Evolutionary conservation across 2,329 filamentous ascomycete genomes (phyloP).

Genomic region (Curvularia verruculosa): DNA sequence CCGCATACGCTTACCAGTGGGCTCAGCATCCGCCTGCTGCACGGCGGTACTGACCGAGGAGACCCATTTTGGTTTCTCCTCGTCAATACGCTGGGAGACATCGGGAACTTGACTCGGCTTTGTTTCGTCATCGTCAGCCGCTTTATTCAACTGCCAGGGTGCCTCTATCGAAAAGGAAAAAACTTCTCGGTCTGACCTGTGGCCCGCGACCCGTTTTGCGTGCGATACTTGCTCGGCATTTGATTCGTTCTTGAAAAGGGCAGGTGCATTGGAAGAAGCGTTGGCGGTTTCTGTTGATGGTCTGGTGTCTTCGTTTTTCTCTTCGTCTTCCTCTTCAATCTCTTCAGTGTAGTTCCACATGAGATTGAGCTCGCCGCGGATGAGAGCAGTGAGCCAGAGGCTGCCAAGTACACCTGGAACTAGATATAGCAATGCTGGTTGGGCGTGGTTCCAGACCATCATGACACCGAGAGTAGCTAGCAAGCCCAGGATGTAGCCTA

Average conservation of each 20-base stretch:
- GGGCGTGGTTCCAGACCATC: constrained; percentile 77
- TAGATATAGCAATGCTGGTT: constrained; percentile 90
- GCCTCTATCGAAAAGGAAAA: constrained; percentile 47
- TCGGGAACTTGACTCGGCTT: background rate
- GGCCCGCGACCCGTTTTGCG: constrained; percentile 23
- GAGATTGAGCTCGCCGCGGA: constrained; percentile 71
- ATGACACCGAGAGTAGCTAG: constrained; percentile 76
- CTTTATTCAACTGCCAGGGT: constrained; percentile 34
- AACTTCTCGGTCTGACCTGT: constrained; percentile 35
- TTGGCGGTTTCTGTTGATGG: constrained; percentile 17
- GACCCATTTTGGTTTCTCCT: constrained; percentile 30
- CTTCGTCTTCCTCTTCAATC: constrained; percentile 48
- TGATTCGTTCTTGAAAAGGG: constrained; percentile 14
- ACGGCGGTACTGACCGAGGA: constrained; percentile 6
- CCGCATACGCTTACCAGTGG: constrained; percentile 33
- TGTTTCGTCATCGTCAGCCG: background rate
- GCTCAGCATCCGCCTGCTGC: constrained; percentile 16
- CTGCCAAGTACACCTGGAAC: constrained; percentile 82
- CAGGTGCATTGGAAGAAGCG: constrained; percentile 12
- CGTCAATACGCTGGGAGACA: background rate
- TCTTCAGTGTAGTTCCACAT: constrained; percentile 85
- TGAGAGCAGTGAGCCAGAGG: constrained; percentile 74
- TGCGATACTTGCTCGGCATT: constrained; percentile 13
- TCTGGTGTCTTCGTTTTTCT: constrained; percentile 10
- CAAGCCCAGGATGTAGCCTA: constrained; percentile 82